These are phyloP conservation scores for Ephemerocybe angulata DNA, from an alignment of 768 basidiomycete species.

Conservation along the genomic window DNA sequence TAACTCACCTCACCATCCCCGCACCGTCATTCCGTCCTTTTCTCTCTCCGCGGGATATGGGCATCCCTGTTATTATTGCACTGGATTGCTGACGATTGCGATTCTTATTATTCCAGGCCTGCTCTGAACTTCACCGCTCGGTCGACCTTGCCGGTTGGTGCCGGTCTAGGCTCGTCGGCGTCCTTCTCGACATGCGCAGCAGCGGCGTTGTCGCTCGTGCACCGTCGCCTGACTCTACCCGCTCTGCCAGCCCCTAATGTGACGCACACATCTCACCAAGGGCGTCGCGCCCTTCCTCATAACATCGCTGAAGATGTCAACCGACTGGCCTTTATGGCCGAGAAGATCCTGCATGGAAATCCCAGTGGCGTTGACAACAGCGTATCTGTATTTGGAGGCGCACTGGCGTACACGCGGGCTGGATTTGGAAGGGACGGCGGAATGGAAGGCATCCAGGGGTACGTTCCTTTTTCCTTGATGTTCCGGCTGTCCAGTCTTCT, in stretches of 20 bases:
- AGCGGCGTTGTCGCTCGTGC: constrained; percentile 72
- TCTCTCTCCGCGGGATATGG: constrained; percentile 4
- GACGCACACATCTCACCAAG: constrained; percentile 57
- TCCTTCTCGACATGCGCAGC: constrained; percentile 90
- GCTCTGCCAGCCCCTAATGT: constrained; percentile 50
- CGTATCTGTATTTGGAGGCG: constrained; percentile 89
- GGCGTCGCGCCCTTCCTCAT: constrained; percentile 61
- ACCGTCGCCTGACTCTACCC: constrained; percentile 63
- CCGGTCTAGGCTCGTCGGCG: constrained; percentile 95
- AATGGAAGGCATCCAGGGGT: constrained; percentile 87
- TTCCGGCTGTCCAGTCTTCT: constrained; percentile 5
- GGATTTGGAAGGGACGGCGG: constrained; percentile 75
- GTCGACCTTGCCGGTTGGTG: constrained; percentile 88
- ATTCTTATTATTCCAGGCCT: constrained; percentile 42
- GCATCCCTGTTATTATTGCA: constrained; percentile 1
- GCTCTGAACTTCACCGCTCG: constrained; percentile 79
- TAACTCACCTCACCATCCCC: background rate
- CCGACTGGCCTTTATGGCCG: constrained; percentile 88
- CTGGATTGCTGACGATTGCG: background rate
- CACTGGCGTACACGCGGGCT: constrained; percentile 81
- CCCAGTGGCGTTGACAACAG: constrained; percentile 98
- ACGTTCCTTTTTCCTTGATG: constrained; percentile 24
- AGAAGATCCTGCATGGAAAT: constrained; percentile 96
- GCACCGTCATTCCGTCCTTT: constrained; percentile 3
- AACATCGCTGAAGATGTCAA: constrained; percentile 78